phyloP scores from a whole-genome alignment of 108 stramenopile genomes.

The Bacterosira constricta region DNA sequence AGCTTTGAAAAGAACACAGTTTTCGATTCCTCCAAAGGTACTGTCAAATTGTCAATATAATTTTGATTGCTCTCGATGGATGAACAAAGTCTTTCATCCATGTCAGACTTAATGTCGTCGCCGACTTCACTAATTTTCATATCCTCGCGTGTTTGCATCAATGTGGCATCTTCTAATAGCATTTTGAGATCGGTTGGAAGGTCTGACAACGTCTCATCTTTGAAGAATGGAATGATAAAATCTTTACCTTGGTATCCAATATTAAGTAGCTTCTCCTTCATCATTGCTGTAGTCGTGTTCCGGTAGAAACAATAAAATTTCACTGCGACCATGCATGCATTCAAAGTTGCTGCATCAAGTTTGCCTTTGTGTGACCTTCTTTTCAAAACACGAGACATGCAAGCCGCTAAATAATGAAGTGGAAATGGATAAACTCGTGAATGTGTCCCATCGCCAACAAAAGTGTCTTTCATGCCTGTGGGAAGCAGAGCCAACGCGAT shows the following conservation, averaged over 20 bases:
- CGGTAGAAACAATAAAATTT: slow-evolving; percentile 82
- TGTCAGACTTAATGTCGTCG: slow-evolving; percentile 26
- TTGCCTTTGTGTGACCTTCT: slow-evolving; percentile 74
- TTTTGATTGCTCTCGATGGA: slow-evolving; percentile 26
- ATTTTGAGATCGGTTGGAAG: slow-evolving; percentile 63
- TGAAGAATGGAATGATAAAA: slow-evolving; percentile 69
- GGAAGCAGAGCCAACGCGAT: slow-evolving; percentile 72
- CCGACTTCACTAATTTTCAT: slow-evolving; percentile 26
- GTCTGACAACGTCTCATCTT: neutral
- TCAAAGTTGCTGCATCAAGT: slow-evolving; percentile 59
- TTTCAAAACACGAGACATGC: slow-evolving; percentile 68
- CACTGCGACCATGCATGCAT: slow-evolving; percentile 77
- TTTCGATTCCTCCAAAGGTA: slow-evolving; percentile 24
- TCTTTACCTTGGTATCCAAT: slow-evolving; percentile 3
- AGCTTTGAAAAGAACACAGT: slow-evolving; percentile 46
- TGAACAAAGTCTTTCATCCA: slow-evolving; percentile 45
- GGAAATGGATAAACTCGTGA: slow-evolving; percentile 74
- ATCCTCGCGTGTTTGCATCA: slow-evolving; percentile 42
- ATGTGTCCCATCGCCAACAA: slow-evolving; percentile 42
- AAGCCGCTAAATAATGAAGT: slow-evolving; percentile 73
- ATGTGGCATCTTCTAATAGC: slow-evolving; percentile 59
- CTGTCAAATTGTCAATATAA: slow-evolving; percentile 36
- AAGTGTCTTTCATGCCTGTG: slow-evolving; percentile 49
- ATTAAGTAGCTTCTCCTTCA: slow-evolving; percentile 11
- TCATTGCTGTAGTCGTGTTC: slow-evolving; percentile 30